Evolutionary conservation across 345 rosid species (phyloP).

Genomic region (Brassica juncea): DNA sequence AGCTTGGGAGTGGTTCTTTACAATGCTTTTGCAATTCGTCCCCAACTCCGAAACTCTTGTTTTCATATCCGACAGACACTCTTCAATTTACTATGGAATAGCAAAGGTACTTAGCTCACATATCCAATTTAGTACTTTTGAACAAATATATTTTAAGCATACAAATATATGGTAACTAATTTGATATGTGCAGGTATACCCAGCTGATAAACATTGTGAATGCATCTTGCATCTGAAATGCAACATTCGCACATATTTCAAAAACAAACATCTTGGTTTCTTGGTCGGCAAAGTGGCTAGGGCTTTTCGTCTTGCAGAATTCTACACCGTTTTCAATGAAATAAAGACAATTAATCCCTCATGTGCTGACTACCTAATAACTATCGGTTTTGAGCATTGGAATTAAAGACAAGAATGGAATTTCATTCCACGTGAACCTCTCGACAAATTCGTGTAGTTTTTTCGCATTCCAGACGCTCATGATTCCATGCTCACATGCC

Average conservation of each 20-base stretch:
- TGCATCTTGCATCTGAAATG: not conserved
- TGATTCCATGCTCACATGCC: too few species aligned
- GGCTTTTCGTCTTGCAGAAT: not conserved
- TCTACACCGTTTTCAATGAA: not conserved
- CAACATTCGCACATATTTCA: not conserved
- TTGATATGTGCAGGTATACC: not conserved
- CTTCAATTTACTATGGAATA: not conserved
- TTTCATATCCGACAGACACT: not conserved
- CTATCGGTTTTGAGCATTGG: not conserved
- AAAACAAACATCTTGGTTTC: not conserved
- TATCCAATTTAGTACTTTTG: not conserved
- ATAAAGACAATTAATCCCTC: not conserved
- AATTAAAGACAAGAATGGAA: too few species aligned
- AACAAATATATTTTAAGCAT: not conserved
- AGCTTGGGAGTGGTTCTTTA: not conserved
- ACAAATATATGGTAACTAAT: not conserved
- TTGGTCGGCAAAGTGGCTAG: not conserved
- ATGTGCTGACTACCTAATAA: not conserved
- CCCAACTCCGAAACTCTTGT: not conserved
- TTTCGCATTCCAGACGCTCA: too few species aligned
- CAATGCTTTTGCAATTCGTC: not conserved
- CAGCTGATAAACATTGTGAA: not conserved
- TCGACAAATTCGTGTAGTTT: too few species aligned
- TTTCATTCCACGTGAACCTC: too few species aligned
- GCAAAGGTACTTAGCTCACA: not conserved